Evolutionary conservation across 495 filamentous ascomycete species (phyloP), one percentile per base, ranked within the genome.

Genomic region (Xylaria sp.): DNA sequence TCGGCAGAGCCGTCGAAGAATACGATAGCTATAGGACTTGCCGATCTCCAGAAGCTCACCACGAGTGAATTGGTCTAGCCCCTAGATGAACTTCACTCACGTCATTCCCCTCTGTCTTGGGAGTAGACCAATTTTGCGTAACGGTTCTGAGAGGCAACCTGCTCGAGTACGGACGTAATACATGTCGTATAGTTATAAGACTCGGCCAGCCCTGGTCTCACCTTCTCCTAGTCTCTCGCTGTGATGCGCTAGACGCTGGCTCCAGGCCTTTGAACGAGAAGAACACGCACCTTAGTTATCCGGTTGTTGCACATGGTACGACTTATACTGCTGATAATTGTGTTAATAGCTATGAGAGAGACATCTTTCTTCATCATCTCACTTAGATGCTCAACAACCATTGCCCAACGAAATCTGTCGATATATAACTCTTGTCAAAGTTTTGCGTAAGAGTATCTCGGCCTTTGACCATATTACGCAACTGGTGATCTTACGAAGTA

Each of bases 381-480:
- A 0, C n/a, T 11, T 55, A 55, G 9, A 29, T 55, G 50, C 21
- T 55, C 3, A 1, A 55, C 21, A 8, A 55, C 50, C 17, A 24
- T 59, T 24, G 26, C 6, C n/a, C n/a, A n/a, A n/a, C n/a, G n/a
- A n/a, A n/a, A n/a, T n/a, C n/a, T n/a, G 31, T 59, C 29, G 33
- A 29, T 9, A n/a, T 59, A 14, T 37, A 59, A 37, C 29, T 59
- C 55, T 59, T 37, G 4, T 59, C 55, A 4, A 59, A 59, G 55
- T 59, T 37, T 37, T 33, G 55, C 55, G n/a, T 31, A 2, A 12
- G 17, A 19, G 5, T 12, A 12, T 59, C 55, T 15, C 14, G 55
- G n/a, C 33, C 55, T 4, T 59, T 37, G 15, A 59, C 26, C 14
- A 59, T 35, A 11, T 15, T 33, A 2, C 15, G 33, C 5, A 59